Conservation (phyloP, 257 asterid species). For the Thymus quinquecostatus region DNA sequence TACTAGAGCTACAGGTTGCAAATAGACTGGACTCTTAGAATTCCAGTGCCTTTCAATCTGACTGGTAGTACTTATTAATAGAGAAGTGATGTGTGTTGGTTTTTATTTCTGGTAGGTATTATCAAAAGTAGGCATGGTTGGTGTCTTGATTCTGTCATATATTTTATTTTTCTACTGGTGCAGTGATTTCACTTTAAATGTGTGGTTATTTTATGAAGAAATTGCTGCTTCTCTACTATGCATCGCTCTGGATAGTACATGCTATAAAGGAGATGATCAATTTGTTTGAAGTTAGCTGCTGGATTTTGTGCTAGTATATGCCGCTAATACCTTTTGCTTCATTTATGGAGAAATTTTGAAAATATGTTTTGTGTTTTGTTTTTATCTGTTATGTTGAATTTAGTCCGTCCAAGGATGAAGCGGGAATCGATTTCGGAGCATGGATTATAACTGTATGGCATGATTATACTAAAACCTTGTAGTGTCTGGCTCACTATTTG, state of each 20-base stretch:
- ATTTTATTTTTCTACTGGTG: not conserved
- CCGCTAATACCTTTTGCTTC: not conserved
- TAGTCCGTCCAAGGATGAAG: not conserved
- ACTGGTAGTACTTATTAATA: too few species aligned
- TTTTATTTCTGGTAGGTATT: not conserved
- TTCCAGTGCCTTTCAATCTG: too few species aligned
- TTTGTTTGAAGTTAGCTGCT: not conserved
- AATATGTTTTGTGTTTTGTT: not conserved
- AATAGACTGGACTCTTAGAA: not conserved
- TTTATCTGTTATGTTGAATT: constrained; percentile 4
- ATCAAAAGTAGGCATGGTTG: not conserved
- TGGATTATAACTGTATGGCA: not conserved
- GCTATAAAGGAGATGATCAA: not conserved
- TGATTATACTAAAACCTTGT: not conserved
- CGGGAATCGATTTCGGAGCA: not conserved
- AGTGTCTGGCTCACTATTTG: not conserved
- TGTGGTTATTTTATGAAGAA: not conserved
- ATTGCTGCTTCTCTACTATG: not conserved
- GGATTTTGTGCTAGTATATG: not conserved
- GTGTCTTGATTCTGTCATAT: not conserved
- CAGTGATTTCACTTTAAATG: not conserved
- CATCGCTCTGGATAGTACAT: not conserved
- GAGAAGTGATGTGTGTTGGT: not conserved
- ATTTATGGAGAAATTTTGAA: not conserved
- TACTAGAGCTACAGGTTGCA: not conserved